Conservation (phyloP, 192 early-diverging fungal species). For the Helicostylum pulchrum region DNA sequence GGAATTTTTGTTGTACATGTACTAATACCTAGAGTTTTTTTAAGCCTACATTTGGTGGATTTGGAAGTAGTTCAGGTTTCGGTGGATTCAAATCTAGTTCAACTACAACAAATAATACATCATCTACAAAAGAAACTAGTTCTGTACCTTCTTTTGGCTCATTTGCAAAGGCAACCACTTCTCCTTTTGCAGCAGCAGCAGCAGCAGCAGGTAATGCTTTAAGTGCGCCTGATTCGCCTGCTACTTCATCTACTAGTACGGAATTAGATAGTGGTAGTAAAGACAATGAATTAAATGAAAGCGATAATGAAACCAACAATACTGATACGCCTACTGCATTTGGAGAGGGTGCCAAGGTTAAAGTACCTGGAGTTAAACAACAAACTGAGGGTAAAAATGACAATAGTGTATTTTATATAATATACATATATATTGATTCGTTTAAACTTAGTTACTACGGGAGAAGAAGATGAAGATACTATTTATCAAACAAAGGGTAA, state of each 20-base stretch:
- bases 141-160: constrained; percentile 26
- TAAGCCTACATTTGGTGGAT: constrained; percentile 19
- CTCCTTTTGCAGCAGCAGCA: constrained; percentile 35
- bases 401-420: not conserved
- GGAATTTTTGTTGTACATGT: not conserved
- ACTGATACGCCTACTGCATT: constrained; percentile 13
- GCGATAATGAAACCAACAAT: constrained; percentile 4
- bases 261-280: constrained; percentile 1
- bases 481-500: constrained; percentile 38
- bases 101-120: not conserved
- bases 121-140: not conserved
- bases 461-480: constrained; percentile 43
- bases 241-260: constrained; percentile 13
- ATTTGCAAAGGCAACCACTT: constrained; percentile 32
- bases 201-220: constrained; percentile 19
- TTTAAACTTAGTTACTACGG: constrained; percentile 30
- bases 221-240: constrained; percentile 9
- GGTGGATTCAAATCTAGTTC: not conserved
- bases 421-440: not conserved
- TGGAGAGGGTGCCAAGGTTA: constrained; percentile 27
- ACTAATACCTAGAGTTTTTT: too few relatives aligned
- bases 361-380: constrained; percentile 30
- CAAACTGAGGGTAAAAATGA: not conserved
- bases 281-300: constrained; percentile 1
- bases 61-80: constrained; percentile 6